Conservation (phyloP, 805 yeast genomes). For the Candida parachauliodes region DNA sequence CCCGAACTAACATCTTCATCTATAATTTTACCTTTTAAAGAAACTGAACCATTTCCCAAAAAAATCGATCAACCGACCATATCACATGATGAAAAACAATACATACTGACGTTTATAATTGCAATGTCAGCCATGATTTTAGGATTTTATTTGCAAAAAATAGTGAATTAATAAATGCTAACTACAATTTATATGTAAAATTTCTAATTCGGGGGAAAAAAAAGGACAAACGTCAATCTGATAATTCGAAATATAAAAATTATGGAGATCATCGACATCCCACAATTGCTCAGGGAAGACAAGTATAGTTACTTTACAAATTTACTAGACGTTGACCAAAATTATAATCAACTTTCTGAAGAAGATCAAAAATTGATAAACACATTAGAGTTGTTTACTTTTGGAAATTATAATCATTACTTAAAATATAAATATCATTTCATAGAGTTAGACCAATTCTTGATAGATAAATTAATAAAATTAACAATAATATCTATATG, state of each 20-base stretch:
- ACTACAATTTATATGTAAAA: neutral
- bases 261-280: constrained; percentile 1
- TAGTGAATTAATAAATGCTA: constrained; percentile 2
- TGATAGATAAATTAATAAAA: constrained; percentile 22
- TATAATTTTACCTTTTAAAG: constrained; percentile 3
- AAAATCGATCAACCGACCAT: constrained; percentile 4
- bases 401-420: constrained; percentile 30
- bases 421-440: constrained; percentile 14
- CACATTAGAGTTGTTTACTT: constrained; percentile 36
- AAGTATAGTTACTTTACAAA: constrained; percentile 9
- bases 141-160: constrained; percentile 9
- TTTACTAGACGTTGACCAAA: neutral
- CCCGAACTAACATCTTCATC: constrained; percentile 3
- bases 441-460: constrained; percentile 11
- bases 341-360: neutral
- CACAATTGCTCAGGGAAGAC: constrained; percentile 2
- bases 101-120: constrained; percentile 5
- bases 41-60: constrained; percentile 11
- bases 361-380: constrained; percentile 13
- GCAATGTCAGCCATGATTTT: constrained; percentile 9
- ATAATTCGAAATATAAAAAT: neutral
- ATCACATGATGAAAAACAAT: constrained; percentile 1
- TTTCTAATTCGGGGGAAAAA: neutral
- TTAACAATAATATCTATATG: constrained; percentile 24
- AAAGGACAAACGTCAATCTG: neutral